Percentiles rank a stretch among this genome's conserved stretches.
Conservation (phyloP, 2,329 filamentous ascomycete genomes). For the Nemania abortiva region DNA sequence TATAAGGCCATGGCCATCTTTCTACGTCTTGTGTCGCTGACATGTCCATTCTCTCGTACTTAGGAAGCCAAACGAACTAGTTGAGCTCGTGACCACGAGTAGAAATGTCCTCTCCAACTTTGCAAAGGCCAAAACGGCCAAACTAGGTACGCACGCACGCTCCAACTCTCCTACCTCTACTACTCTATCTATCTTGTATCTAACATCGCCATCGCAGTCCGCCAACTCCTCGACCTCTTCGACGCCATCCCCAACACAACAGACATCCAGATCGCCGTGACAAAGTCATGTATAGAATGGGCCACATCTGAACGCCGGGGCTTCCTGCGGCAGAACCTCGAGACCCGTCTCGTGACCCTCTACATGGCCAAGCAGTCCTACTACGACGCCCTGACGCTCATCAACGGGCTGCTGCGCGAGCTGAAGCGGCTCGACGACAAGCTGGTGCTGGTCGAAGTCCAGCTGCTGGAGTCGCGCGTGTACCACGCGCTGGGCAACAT, state of each 20-base stretch:
- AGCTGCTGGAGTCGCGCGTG: constrained; percentile 94
- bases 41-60: constrained; percentile 29
- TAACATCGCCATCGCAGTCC: constrained; percentile 69
- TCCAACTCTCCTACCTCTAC: background rate
- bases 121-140: constrained; percentile 98
- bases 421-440: constrained; percentile 99
- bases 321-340: constrained; percentile 97
- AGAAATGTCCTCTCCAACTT: constrained; percentile 93
- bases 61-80: constrained; percentile 85
- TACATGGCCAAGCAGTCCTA: constrained; percentile 98
- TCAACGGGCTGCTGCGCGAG: constrained; percentile 95
- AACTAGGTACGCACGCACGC: constrained; percentile 88
- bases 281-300: constrained; percentile 99
- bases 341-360: constrained; percentile 91
- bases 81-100: constrained; percentile 90
- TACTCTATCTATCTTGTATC: constrained; percentile 4
- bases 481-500: constrained; percentile 98
- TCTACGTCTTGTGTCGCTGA: constrained; percentile 46
- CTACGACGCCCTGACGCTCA: constrained; percentile 95
- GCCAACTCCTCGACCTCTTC: constrained; percentile 96
- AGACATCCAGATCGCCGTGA: constrained; percentile 94
- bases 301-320: constrained; percentile 92
- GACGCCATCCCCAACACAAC: constrained; percentile 92
- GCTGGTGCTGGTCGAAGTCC: constrained; percentile 96
- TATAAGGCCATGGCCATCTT: background rate